A percentile compares a stretch with the other conserved stretches of the same genome.
Conservation (phyloP, 192 early-diverging fungal species). For the Cetraspora pellucida region DNA sequence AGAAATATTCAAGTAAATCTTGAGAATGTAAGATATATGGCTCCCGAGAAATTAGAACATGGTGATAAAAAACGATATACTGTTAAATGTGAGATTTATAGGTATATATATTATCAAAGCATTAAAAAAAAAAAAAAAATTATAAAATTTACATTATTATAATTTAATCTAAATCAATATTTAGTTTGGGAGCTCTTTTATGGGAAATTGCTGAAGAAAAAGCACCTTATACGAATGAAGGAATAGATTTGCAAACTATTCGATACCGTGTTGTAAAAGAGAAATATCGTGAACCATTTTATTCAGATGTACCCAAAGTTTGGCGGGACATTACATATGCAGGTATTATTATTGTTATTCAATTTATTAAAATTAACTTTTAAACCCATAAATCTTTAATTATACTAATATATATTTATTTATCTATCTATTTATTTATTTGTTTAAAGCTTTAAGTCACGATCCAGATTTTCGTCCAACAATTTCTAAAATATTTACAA, state of each 20-base stretch:
- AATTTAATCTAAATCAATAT: too few species aligned
- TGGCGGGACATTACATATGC: background rate
- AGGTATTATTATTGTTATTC: background rate
- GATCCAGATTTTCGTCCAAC: background rate
- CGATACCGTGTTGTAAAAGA: background rate
- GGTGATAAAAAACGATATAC: background rate
- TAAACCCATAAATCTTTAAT: background rate
- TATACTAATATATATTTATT: background rate
- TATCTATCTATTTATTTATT: too few species aligned
- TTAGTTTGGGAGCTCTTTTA: conserved; percentile 18
- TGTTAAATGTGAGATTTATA: conserved; percentile 30
- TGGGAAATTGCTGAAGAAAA: conserved; percentile 28
- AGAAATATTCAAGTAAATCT: conserved; percentile 12
- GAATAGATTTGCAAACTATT: background rate
- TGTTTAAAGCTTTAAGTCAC: background rate
- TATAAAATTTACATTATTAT: background rate
- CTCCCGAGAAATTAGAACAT: conserved; percentile 9
- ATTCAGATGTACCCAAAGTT: background rate
- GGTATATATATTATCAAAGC: conserved; percentile 12
- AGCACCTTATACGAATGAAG: background rate
- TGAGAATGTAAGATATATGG: conserved; percentile 27
- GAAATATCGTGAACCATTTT: conserved; percentile 1
- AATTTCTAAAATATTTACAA: too few species aligned
- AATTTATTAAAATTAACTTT: background rate
- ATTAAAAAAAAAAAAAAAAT: background rate